Base-by-base conservation (phyloP, 495 filamentous ascomycete species). In the Aspergillus funiculosus region DNA sequence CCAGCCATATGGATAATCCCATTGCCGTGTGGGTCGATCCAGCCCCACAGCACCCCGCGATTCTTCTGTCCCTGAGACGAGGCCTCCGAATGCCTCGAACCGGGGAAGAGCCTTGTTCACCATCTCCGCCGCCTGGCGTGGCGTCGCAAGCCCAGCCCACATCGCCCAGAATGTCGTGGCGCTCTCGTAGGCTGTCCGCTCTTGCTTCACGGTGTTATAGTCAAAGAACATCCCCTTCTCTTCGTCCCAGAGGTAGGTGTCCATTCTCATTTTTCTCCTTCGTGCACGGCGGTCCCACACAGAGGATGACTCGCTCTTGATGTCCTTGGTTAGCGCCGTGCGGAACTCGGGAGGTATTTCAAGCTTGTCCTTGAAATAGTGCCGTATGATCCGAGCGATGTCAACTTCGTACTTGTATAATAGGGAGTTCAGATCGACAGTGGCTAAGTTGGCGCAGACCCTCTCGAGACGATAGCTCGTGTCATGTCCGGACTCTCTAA, bases 1-100 rank as follows among this genome's bases (percentile, higher is more conserved):
- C 92, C 92, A 98, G 34, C 92, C 92, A 60, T 89, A 95, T 1
- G 92, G 92, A 60, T 89, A 98, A 61, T 98, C 92, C 92, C 92
- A 98, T 62, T 98, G 92, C 25, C 89, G 79, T 54, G 94, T 95
- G 2, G 92, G 92, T 9, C 88, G 76, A 52, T 86, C 78, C n/a
- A 95, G 57, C 10, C 82, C 80, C 44, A 95, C 73, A 7, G 70
- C 72, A 14, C 92, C 92, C 20, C 92, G 85, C 19, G 86, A 91
- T 60, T 86, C 74, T 61, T 94, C 78, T 0, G 91, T 95, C 18
- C 88, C 89, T 0, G 87, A 89, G 2, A 91, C 80, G n/a, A 98
- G 72, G 7, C 92, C 92, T 22, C 92, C 92, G 48, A 80, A 80
- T 4, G 75, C 82, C 64, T 98, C 92, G 50, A 98, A 85, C 51